These are phyloP conservation scores for Hypoxylon sp. DNA, from an alignment of 2,329 filamentous ascomycete genomes.

Conservation along the genomic window DNA sequence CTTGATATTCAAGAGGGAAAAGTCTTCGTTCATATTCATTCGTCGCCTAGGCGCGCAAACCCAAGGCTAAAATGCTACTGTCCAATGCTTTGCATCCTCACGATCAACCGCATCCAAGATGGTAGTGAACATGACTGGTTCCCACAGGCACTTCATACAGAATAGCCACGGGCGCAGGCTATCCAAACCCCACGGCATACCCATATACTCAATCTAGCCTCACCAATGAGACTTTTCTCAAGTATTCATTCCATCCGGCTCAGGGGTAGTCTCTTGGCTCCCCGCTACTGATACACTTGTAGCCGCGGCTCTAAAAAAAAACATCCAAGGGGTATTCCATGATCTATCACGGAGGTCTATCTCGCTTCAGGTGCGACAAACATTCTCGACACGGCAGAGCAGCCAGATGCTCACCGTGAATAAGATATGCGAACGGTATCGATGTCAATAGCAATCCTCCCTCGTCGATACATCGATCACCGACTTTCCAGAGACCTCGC, in stretches of 20 bases:
- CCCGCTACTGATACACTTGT: constrained; percentile 34
- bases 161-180: constrained; percentile 25
- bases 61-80: constrained; percentile 1
- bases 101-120: constrained; percentile 21
- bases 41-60: constrained; percentile 14
- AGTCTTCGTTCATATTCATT: constrained; percentile 17
- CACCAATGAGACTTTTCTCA: constrained; percentile 5
- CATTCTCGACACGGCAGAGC: constrained; percentile 25
- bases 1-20: constrained; percentile 13
- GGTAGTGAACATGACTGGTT: constrained; percentile 20
- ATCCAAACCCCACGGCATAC: constrained; percentile 14
- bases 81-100: constrained; percentile 16
- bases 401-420: constrained; percentile 22
- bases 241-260: background rate
- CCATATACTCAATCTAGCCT: constrained; percentile 22
- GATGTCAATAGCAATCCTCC: constrained; percentile 13
- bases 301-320: constrained; percentile 35
- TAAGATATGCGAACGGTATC: constrained; percentile 24
- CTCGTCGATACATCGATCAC: constrained; percentile 23
- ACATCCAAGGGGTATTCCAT: constrained; percentile 41
- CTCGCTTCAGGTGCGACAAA: constrained; percentile 29
- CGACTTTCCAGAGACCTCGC: constrained; percentile 13
- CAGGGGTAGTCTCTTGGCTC: constrained; percentile 9
- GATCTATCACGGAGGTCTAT: constrained; percentile 40
- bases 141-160: constrained; percentile 19